A percentile compares a stretch with the other conserved stretches of the same genome.
Conservation (phyloP, 2,329 filamentous ascomycete genomes). For the Paecilomyces variotii region DNA sequence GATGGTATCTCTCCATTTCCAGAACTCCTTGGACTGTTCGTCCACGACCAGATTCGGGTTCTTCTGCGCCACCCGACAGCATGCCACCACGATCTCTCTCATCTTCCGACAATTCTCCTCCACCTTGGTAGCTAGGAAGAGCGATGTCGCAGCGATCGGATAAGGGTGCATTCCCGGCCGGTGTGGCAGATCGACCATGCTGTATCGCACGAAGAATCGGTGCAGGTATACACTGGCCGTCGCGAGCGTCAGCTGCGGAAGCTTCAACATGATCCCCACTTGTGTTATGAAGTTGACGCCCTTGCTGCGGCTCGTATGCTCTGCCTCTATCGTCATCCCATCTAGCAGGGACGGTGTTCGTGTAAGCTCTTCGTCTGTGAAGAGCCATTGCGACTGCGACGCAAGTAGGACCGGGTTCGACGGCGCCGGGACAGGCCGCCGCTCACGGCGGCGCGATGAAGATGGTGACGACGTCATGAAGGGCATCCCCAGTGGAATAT, state of each 20-base stretch:
- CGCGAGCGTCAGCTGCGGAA: conserved; percentile 85
- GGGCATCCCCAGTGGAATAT: neutral
- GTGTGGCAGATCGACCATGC: conserved; percentile 64
- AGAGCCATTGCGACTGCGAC: conserved; percentile 73
- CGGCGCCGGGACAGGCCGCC: conserved; percentile 26
- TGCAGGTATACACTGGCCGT: conserved; percentile 94
- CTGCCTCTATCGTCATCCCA: conserved; percentile 67
- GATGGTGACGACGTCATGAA: conserved; percentile 21
- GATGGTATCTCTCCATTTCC: conserved; percentile 94
- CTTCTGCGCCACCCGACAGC: conserved; percentile 91
- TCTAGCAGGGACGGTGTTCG: conserved; percentile 79
- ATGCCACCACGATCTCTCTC: conserved; percentile 86
- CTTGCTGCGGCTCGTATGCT: conserved; percentile 74
- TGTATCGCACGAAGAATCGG: conserved; percentile 86
- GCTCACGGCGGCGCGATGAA: conserved; percentile 14
- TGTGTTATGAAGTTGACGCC: conserved; percentile 96
- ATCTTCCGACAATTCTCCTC: conserved; percentile 97
- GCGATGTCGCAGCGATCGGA: conserved; percentile 79
- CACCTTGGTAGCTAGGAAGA: conserved; percentile 94
- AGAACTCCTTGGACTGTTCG: conserved; percentile 96
- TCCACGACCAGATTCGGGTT: conserved; percentile 84
- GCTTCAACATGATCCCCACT: conserved; percentile 82
- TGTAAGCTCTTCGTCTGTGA: conserved; percentile 71
- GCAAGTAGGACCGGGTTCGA: conserved; percentile 45
- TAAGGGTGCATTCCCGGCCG: conserved; percentile 77